Conservation (phyloP, 2,329 filamentous ascomycete genomes). For the Exophiala mesophila region DNA sequence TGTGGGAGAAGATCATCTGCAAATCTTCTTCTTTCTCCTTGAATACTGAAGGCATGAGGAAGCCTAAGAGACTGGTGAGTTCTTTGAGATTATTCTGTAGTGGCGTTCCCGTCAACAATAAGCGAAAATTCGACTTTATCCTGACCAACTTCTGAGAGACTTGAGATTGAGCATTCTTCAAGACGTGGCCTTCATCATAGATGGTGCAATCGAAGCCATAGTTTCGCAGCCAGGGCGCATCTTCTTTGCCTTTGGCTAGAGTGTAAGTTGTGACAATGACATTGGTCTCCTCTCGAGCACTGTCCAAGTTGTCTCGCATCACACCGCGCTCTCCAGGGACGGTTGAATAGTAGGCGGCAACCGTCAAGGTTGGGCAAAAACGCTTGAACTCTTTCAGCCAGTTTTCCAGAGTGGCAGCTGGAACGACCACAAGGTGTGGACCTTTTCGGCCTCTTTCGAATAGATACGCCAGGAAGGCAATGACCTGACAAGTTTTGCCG, state of each 20-base stretch:
- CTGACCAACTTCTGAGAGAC: constrained; percentile 73
- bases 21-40: constrained; percentile 70
- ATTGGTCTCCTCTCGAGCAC: constrained; percentile 61
- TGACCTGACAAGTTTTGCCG: constrained; percentile 95
- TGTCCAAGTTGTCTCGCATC: constrained; percentile 62
- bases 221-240: constrained; percentile 59
- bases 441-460: constrained; percentile 64
- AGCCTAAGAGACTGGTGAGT: constrained; percentile 83
- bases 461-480: constrained; percentile 81
- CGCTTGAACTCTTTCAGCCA: constrained; percentile 87
- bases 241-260: constrained; percentile 56
- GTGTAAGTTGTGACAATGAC: constrained; percentile 70
- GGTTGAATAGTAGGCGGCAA: constrained; percentile 68
- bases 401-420: constrained; percentile 89
- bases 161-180: constrained; percentile 83
- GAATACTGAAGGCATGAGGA: constrained; percentile 86
- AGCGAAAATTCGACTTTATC: constrained; percentile 74
- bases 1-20: constrained; percentile 85
- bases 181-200: constrained; percentile 89
- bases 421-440: constrained; percentile 81
- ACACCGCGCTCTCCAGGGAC: constrained; percentile 59
- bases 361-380: constrained; percentile 72
- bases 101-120: constrained; percentile 85
- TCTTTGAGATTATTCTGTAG: constrained; percentile 96
- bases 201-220: constrained; percentile 60